Evolutionary conservation across 805 yeast species (phyloP).

Genomic region (Kluyveromyces nonfermentans): DNA sequence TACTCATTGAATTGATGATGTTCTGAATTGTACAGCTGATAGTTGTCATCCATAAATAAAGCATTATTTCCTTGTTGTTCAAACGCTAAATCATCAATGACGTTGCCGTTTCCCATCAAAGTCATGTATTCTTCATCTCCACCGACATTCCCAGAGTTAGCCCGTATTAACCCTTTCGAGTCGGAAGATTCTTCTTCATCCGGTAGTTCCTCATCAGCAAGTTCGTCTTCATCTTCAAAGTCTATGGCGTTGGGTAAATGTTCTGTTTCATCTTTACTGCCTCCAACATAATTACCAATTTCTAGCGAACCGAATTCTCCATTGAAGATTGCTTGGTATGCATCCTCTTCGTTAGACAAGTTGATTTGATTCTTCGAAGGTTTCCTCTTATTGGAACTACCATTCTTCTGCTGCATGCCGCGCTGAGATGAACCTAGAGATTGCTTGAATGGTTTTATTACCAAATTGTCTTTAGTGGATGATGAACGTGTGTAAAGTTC

Average conservation of each 20-base stretch:
- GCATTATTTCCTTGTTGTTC: conserved; percentile 24
- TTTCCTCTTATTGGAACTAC: not conserved
- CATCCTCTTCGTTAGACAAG: conserved; percentile 32
- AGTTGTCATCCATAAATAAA: conserved; percentile 18
- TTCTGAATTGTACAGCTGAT: conserved; percentile 5
- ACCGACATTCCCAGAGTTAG: conserved; percentile 6
- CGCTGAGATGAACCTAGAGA: not conserved
- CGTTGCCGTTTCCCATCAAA: conserved; percentile 23
- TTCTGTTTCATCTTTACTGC: conserved; percentile 33
- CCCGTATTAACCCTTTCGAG: conserved; percentile 5
- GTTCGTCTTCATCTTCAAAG: conserved; percentile 88
- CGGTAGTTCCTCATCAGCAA: conserved; percentile 75
- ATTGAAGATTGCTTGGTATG: conserved; percentile 30
- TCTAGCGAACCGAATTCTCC: conserved; percentile 31
- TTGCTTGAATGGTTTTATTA: not conserved
- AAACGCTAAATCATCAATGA: conserved; percentile 24
- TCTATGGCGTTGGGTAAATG: conserved; percentile 93
- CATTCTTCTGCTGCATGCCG: conserved; percentile 4
- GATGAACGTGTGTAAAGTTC: too few relatives aligned
- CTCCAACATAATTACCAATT: conserved; percentile 23
- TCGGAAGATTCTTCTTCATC: conserved; percentile 23
- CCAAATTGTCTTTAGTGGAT: too few relatives aligned
- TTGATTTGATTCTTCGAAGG: conserved; percentile 9
- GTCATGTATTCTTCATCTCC: conserved; percentile 20
- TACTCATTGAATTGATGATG: conserved; percentile 8